Evolutionary conservation across 2,329 filamentous ascomycete genomes (phyloP), one percentile per base, ranked within the genome.

Genomic region (Verticillium isaacii): DNA sequence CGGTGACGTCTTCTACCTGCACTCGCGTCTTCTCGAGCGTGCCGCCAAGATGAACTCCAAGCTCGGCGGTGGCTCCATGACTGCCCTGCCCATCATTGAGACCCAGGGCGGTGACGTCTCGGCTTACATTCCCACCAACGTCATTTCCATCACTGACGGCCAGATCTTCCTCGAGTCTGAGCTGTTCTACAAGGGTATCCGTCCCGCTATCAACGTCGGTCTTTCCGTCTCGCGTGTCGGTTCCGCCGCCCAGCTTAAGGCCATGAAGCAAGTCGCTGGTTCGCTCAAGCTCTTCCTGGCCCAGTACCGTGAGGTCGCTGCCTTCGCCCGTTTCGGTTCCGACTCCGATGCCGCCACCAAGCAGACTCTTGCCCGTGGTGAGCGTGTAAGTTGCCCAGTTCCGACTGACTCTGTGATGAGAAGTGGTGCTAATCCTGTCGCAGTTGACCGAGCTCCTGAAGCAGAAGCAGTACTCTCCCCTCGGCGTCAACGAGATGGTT

Each of bases 221-320:
- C 92, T 99, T 73, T 99, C 95, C 75, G 95, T 99, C 73, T 99
- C 95, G 72, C 95, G 95, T 92, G 95, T 99, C 89, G 95, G 95
- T 80, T 99, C 95, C 76, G 92, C 95, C 79, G 95, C 95, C 78
- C 95, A 99, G 88, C 88, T 98, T 81, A 99, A 98, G 92, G 93
- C 95, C 84, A 99, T 99, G 95, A 99, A 99, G 89, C 95, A 99
- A 87, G 95, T 99, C 74, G 95, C 95, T 76, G 95, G 95, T 88
- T 98, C 94, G 72, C 87, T 99, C 77, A 99, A 99, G 89, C 93
- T 99, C 73, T 99, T 98, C 93, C 92, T 99, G 91, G 95, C 95
- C 74, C 95, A 99, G 86, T 99, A 99, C 89, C 95, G 95, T 95
- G 95, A 99, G 83, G 95, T 99, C 68, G 95, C 95, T 75, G 95